Evolutionary conservation across 2,329 filamentous ascomycete species (phyloP).

Genomic region (Colletotrichum eleusines): DNA sequence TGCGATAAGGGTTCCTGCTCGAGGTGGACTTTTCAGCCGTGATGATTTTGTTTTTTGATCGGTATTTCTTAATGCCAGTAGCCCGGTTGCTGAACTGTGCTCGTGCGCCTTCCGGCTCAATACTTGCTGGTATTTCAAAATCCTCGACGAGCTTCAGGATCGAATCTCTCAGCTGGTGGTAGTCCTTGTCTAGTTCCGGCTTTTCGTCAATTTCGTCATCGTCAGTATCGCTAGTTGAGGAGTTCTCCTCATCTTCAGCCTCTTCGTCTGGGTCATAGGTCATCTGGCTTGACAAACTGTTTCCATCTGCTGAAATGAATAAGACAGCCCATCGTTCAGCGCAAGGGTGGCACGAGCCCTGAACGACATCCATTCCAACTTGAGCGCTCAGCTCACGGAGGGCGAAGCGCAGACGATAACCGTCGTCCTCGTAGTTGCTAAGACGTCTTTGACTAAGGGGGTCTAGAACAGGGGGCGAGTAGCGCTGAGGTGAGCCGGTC

Average conservation of each 20-base stretch:
- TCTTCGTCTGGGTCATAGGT: conserved; percentile 77
- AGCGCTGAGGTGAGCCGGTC: conserved; percentile 63
- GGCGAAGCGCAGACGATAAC: conserved; percentile 73
- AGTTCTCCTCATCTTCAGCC: conserved; percentile 71
- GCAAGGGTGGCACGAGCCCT: conserved; percentile 81
- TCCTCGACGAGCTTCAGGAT: conserved; percentile 86
- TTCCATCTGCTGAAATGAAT: conserved; percentile 81
- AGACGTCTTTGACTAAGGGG: conserved; percentile 57
- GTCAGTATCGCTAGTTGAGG: conserved; percentile 70
- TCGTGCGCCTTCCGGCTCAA: conserved; percentile 69
- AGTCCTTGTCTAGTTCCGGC: conserved; percentile 80
- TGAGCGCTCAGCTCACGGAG: conserved; percentile 78
- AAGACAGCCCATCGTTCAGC: conserved; percentile 86
- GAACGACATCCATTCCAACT: conserved; percentile 72
- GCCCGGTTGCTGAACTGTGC: conserved; percentile 80
- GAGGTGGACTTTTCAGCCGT: conserved; percentile 63
- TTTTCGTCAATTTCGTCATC: conserved; percentile 72
- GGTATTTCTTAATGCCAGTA: conserved; percentile 70
- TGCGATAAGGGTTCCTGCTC: conserved; percentile 71
- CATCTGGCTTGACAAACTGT: conserved; percentile 77
- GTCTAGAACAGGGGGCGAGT: conserved; percentile 65
- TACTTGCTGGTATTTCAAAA: conserved; percentile 79
- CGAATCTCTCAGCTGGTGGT: conserved; percentile 83
- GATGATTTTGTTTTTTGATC: conserved; percentile 69
- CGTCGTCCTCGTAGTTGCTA: conserved; percentile 72